Base-by-base conservation (phyloP, 148 eudicot species). In the Spergularia bocconei region DNA sequence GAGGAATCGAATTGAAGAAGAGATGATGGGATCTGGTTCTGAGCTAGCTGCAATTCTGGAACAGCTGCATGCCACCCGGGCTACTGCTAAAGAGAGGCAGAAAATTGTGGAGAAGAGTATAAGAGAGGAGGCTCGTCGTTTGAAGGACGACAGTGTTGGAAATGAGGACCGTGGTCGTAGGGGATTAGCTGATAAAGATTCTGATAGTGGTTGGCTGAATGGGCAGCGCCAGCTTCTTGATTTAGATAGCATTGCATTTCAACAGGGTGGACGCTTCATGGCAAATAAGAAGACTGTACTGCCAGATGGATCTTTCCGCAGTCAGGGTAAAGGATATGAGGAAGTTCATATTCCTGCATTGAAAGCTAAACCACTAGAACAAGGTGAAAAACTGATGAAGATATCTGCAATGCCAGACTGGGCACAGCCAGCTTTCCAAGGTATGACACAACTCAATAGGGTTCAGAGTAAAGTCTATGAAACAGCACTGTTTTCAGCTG, bases 31-130 rank as follows among this genome's bases (percentile, higher is more conserved):
- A 25, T 58, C 80, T 25, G 91, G 91, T 23, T 72, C 87, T 12
- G 88, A 87, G n/a, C 80, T 82, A 75, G 85, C 79, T 78, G 83
- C 92, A 12, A 85, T 90, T 70, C 76, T 90, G 78, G 92, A 88
- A 77, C 96, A 90, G 78, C 79, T 90, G 83, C 91, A 90, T 86
- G 95, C 95, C 60, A 88, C 95, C 9, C 77, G 95, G 79, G 95
- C 95, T 6, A 86, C 90, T 77, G 88, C 91, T 47, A 90, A 88
- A 70, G 95, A 90, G 85, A 88, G 95, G 82, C 90, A 88, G 78
- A 90, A 82, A 85, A 88, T 79, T 74, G 41, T 90, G 87, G 95
- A 90, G 83, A 90, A 88, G 79, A 90, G 88, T 81, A 88, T 90
- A 17, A 78, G 88, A 61, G 86, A 85, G 73, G 94, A 90, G 84